Evolutionary conservation across 768 basidiomycete species (phyloP).

Genomic region (Rhizopogon sp.): DNA sequence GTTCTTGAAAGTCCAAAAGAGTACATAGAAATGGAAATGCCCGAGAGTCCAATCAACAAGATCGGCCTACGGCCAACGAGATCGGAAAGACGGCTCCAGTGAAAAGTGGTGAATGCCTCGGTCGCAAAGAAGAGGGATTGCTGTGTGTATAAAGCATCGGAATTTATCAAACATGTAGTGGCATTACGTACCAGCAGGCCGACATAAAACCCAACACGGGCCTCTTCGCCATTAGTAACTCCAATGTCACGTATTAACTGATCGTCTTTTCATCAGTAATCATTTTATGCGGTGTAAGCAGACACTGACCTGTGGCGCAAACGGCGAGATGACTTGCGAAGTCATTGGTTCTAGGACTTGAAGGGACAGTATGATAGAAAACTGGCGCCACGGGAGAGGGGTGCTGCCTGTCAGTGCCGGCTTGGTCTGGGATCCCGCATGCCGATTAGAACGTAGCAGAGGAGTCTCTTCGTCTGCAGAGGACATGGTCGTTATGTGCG

Average conservation of each 20-base stretch:
- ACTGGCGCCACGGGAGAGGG: constrained; percentile 60
- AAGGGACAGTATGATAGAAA: constrained; percentile 57
- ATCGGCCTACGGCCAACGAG: constrained; percentile 37
- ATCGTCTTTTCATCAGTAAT: neutral
- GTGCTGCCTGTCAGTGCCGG: constrained; percentile 24
- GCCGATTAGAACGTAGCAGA: constrained; percentile 30
- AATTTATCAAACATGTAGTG: neutral
- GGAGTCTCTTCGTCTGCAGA: constrained; percentile 51
- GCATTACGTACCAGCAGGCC: constrained; percentile 31
- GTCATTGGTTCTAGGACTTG: constrained; percentile 72
- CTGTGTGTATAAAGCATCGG: constrained; percentile 27
- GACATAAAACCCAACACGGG: constrained; percentile 37
- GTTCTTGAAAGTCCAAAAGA: constrained; percentile 37
- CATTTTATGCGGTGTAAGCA: constrained; percentile 1
- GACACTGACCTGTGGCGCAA: constrained; percentile 51
- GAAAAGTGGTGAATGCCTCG: constrained; percentile 35
- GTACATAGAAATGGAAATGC: constrained; percentile 36
- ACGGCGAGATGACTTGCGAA: constrained; percentile 66
- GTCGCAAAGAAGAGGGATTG: constrained; percentile 41
- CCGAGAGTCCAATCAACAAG: constrained; percentile 34
- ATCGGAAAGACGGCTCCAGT: constrained; percentile 41
- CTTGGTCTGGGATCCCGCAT: constrained; percentile 22
- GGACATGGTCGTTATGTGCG: neutral
- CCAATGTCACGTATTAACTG: constrained; percentile 8
- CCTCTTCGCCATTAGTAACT: constrained; percentile 35